Base-by-base conservation (phyloP, 768 basidiomycete species). In the Termitomyces sp. region DNA sequence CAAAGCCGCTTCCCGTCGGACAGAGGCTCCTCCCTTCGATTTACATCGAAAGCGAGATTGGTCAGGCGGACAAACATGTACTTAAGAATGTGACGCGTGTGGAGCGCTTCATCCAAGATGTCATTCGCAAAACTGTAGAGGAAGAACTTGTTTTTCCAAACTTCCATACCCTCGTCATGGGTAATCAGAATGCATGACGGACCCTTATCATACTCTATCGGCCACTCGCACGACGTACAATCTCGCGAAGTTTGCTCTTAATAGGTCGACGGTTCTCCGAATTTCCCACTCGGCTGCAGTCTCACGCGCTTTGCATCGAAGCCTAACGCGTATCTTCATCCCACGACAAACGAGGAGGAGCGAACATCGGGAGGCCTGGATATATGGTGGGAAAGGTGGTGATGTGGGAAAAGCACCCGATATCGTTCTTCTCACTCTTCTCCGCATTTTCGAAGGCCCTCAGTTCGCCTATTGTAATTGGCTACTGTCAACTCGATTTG, bases 61-160 rank as follows among this genome's bases (percentile, higher is more conserved):
- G 96, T 3, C 92, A 98, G 76, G 77, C 88, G 49, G 95, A 98
- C 70, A 96, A 95, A 63, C 95, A 98, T 75, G 92, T 97, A 12
- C 69, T 98, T 62, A 92, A 95, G 73, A 98, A 98, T 64, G 96
- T 98, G 27, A 93, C 92, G 4, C 85, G 96, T 58, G 91, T 99
- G 13, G 96, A 99, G 73, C 80, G 88, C 36, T 98, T 98, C 72
- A 93, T 98, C 53, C 90, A 95, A 70, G 95, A 98, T 67, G 92
- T 96, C 36, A 89, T 98, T 61, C 83, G 96, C 60, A 98, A 92
- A 71, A 95, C 94, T 2, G 75, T 99, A 47, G 95, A 97, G 70
- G 96, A 97, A 67, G 95, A 97, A 73, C 80, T 98, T 18, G 93
- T 97, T 6, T 98, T 95, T 73, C 95, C 95, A 22, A 97, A 96